Percentiles rank a stretch among this genome's conserved stretches.
phyloP scores from a whole-genome alignment of 257 asterid species.

The Handroanthus guayacan region DNA sequence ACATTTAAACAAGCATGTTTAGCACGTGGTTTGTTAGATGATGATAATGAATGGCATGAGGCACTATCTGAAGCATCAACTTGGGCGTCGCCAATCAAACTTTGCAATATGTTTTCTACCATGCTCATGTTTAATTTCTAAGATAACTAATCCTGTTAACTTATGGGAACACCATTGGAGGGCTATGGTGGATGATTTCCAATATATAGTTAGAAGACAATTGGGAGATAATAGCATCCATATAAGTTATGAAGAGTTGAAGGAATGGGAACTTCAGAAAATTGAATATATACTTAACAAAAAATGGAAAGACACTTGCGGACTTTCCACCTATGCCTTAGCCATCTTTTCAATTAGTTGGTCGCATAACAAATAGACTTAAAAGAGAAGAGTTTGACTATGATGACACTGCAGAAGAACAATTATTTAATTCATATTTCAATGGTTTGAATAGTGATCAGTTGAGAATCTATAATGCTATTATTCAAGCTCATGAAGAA shows the following conservation, averaged over 20 bases:
- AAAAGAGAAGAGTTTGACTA: slow-evolving; percentile 1
- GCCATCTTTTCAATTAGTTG: background rate
- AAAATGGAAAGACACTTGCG: background rate
- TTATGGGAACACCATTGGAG: too few relatives aligned
- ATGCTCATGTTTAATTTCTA: too few relatives aligned
- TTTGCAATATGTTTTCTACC: too few relatives aligned
- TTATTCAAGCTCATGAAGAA: background rate
- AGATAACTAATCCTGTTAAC: too few relatives aligned
- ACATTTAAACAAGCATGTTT: background rate
- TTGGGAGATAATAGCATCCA: background rate
- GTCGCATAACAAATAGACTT: background rate
- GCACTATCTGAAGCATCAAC: slow-evolving; percentile 19
- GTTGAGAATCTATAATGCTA: background rate
- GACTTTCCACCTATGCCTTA: slow-evolving; percentile 13
- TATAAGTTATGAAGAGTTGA: background rate
- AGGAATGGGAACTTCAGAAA: background rate
- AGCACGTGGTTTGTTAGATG: background rate
- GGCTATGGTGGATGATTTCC: background rate
- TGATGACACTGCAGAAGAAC: background rate
- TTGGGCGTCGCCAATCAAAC: background rate
- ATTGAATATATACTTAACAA: too few relatives aligned
- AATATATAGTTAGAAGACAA: background rate
- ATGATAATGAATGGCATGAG: background rate
- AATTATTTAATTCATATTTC: background rate
- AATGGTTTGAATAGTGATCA: background rate